Base-by-base conservation (phyloP, 441 rosid genomes). In the Eruca vesicaria region DNA sequence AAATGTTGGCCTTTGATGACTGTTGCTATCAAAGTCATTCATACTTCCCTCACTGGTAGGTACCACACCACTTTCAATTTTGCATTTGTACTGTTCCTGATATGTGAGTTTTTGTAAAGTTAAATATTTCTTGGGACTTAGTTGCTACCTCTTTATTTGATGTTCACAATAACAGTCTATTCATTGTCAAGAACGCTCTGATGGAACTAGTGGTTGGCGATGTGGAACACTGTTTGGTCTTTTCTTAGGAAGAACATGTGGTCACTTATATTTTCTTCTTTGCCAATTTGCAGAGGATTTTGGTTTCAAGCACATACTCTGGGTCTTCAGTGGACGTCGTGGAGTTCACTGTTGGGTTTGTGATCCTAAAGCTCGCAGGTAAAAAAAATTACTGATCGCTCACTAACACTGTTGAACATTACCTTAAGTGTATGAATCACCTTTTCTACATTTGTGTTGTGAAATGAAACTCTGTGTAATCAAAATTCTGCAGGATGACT, bases 291-390 rank as follows among this genome's bases (percentile, higher is more conserved):
- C 88, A 90, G 99, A 88, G 83, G 98, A 90, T 78, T 90, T 92
- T 83, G 97, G 99, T 78, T 90, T 94, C 81, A 83, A 75, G 74
- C 96, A 94, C 75, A 78, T 86, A 36, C 96, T 95, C 61, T 93
- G 98, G 97, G 98, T 88, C 67, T 95, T 81, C 70, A 95, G 98
- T 63, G 99, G 99, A n/a, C 89, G 97, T 0, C 97, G 94, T 81
- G 98, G 99, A 72, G 98, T 95, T 75, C 99, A 95, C 69, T 95
- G 97, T 80, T 95, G 98, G 99, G 99, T 95, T 79, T 95, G 96
- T 84, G 97, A 95, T 83, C 86, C 86, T 53, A 95, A 86, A 88
- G 98, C 98, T 55, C 90, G 96, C 81, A 89, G 97, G 99, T 91
- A 75, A 33, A 16, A 72, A 60, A 21, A 36, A 66, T 64, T 35